These are phyloP conservation scores for Escovopsis weberi DNA, from an alignment of 2,329 filamentous ascomycete genomes.

Conservation along the genomic window DNA sequence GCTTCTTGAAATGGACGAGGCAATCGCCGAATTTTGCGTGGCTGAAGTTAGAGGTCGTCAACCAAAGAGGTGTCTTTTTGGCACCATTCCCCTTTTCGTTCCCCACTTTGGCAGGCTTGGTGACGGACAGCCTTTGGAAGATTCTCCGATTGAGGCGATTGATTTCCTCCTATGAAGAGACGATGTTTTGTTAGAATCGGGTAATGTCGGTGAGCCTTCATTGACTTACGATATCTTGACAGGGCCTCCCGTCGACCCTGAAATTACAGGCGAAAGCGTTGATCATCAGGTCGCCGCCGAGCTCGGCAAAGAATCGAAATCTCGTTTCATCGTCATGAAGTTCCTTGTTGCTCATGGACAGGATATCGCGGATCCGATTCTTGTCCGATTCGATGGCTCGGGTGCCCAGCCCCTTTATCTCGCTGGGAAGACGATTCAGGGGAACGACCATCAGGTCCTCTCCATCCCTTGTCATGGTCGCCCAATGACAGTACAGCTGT, in stretches of 20 bases:
- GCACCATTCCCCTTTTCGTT: constrained; percentile 12
- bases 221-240: constrained; percentile 24
- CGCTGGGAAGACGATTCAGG: constrained; percentile 8
- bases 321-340: constrained; percentile 10
- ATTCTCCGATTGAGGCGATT: constrained; percentile 33
- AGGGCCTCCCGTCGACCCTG: constrained; percentile 19
- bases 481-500: constrained; percentile 24
- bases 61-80: constrained; percentile 24
- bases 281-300: constrained; percentile 33
- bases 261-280: constrained; percentile 32
- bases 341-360: no score
- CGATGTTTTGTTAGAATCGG: background rate
- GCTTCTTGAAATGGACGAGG: constrained; percentile 24
- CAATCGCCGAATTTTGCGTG: constrained; percentile 26
- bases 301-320: constrained; percentile 22
- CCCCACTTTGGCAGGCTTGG: constrained; percentile 18
- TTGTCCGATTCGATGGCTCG: background rate
- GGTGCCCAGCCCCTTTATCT: constrained; percentile 20
- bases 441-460: background rate
- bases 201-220: background rate
- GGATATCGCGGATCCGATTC: background rate
- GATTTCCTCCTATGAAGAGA: constrained; percentile 21
- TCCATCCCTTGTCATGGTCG: constrained; percentile 11
- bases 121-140: constrained; percentile 26
- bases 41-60: constrained; percentile 29